These are phyloP conservation scores for Eutrema heterophyllum DNA, from an alignment of 345 rosid species.

Conservation along the genomic window DNA sequence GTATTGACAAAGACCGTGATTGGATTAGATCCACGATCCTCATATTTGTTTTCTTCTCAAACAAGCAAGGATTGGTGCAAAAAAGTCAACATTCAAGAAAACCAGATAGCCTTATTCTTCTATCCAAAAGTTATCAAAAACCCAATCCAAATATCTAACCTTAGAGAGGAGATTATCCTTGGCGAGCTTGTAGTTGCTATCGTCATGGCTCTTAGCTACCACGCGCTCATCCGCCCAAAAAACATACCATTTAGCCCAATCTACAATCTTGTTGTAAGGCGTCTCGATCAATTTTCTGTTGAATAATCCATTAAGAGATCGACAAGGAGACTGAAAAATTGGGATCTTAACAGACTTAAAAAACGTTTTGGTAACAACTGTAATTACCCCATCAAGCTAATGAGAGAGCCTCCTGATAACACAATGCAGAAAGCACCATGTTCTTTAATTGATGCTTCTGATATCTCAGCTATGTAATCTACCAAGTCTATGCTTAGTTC, in stretches of 20 bases:
- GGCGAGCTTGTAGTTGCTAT: conserved; percentile 88
- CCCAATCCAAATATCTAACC: conserved; percentile 36
- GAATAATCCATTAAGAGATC: conserved; percentile 18
- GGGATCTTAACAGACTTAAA: neutral
- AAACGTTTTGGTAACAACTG: neutral
- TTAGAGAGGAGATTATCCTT: conserved; percentile 66
- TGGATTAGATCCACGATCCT: neutral
- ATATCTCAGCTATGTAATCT: conserved; percentile 74
- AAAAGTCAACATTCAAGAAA: conserved; percentile 16
- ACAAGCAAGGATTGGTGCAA: neutral
- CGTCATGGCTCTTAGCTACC: conserved; percentile 71
- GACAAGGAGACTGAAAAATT: neutral
- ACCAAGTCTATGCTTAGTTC: conserved; percentile 80
- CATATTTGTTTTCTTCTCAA: neutral
- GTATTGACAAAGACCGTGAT: neutral
- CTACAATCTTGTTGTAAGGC: conserved; percentile 79
- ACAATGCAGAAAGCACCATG: conserved; percentile 78
- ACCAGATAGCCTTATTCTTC: neutral
- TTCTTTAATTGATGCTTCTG: conserved; percentile 79
- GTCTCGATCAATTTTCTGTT: conserved; percentile 78
- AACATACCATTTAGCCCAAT: conserved; percentile 84
- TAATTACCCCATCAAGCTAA: conserved; percentile 60
- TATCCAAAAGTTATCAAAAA: neutral
- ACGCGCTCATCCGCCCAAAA: conserved; percentile 88
- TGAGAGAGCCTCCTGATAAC: conserved; percentile 85